Base-by-base conservation (phyloP, 768 basidiomycete genomes). In the Pluteus cervinus region DNA sequence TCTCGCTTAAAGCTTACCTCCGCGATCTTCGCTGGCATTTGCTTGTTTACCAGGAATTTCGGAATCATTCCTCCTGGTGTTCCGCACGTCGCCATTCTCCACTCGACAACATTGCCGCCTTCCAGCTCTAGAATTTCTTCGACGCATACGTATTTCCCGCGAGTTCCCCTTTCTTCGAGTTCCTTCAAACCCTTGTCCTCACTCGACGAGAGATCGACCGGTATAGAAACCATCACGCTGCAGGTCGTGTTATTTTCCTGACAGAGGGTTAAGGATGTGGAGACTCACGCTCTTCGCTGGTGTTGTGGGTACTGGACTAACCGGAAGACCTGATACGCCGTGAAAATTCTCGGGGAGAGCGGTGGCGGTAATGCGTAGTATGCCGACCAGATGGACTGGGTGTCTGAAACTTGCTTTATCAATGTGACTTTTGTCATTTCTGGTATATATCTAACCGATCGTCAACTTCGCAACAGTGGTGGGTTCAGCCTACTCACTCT, bases 271-370 rank as follows among this genome's bases (percentile, higher is more conserved):
- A 8, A 17, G 17, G 18, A 24, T 31, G 9, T 25, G 29, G 11
- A 33, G 7, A 49, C 70, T 22, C 48, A 79, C 76, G 74, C 79
- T 23, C 63, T 66, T 42, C 61, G 65, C 24, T 42, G 46, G 21
- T 51, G 24, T 17, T 68, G 63, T 14, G 63, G 58, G 7, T 58
- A 55, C 24, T 68, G 62, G 23, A 58, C 53, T 25, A 75, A 51
- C 35, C 68, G 60, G 6, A 62, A 61, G 8, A 70, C 65, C 47
- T 76, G 75, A 28, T 74, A 58, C 15, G 77, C 68, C 7, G 79
- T 80, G 50, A 80, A 82, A 22, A 78, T 63, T 9, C 79, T 71
- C 3, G 78, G 73, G 12, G 77, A 77, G 25, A 81, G 50, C 4
- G 79, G 73, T 7, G 78, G 63, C 1, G 71, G 61, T 50, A 73